A percentile compares a stretch with the other conserved stretches of the same genome.
These are phyloP conservation scores for Tetramitus jugosus DNA, from an alignment of 208 protist species.

Conservation along the genomic window DNA sequence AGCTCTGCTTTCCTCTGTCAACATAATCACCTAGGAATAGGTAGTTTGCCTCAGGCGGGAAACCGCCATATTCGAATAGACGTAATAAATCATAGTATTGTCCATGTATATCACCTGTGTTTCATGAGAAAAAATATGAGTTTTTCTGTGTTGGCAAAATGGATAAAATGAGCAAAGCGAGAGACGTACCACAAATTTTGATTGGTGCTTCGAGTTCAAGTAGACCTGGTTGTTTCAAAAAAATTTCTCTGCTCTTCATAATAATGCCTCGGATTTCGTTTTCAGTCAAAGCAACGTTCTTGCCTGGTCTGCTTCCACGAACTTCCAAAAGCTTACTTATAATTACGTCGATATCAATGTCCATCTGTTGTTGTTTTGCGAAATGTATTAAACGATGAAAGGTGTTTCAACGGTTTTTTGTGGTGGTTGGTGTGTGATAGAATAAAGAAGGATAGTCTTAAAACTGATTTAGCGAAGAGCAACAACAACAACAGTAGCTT, in stretches of 20 bases:
- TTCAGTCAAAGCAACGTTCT: constrained; percentile 64
- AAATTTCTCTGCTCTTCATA: constrained; percentile 66
- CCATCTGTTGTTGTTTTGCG: too few species aligned
- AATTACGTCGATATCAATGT: constrained; percentile 60
- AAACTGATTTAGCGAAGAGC: too few species aligned
- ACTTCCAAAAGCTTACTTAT: constrained; percentile 82
- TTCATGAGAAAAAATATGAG: too few species aligned
- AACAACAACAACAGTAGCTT: too few species aligned
- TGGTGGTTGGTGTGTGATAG: too few species aligned
- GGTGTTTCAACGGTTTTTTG: too few species aligned
- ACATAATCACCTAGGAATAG: constrained; percentile 99
- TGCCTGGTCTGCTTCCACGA: constrained; percentile 63
- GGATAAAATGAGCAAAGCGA: neutral
- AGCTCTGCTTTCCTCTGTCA: constrained; percentile 94
- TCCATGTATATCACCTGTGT: constrained; percentile 96
- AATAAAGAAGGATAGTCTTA: too few species aligned
- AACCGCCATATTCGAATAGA: constrained; percentile 98
- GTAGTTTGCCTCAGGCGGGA: constrained; percentile 97
- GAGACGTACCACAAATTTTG: constrained; percentile 61
- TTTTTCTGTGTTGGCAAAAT: neutral
- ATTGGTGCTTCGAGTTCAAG: constrained; percentile 79
- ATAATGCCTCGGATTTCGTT: constrained; percentile 69
- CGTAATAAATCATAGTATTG: constrained; percentile 99
- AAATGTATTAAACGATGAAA: too few species aligned
- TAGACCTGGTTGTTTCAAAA: constrained; percentile 66